A percentile compares a stretch with the other conserved stretches of the same genome.
phyloP scores from a whole-genome alignment of 2,329 filamentous ascomycete species.

The Calonectria honghensis region DNA sequence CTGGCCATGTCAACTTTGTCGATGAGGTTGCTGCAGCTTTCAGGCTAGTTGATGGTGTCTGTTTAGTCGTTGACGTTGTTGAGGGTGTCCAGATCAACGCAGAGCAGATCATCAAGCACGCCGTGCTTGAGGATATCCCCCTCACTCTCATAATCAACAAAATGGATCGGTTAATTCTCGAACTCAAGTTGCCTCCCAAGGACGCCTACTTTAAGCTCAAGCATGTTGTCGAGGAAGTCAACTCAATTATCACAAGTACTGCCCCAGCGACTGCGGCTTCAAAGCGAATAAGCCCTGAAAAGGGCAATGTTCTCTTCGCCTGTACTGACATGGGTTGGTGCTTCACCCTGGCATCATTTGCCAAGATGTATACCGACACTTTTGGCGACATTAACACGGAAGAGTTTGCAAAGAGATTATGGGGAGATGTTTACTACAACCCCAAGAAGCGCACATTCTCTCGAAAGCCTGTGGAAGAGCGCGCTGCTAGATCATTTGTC shows the following conservation, averaged over 20 bases:
- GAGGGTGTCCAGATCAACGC: constrained; percentile 99
- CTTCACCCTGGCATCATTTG: constrained; percentile 94
- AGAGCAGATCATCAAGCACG: constrained; percentile 97
- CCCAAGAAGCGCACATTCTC: constrained; percentile 93
- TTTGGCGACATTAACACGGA: constrained; percentile 87
- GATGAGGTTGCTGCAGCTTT: constrained; percentile 95
- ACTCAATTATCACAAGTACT: constrained; percentile 93
- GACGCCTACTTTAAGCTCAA: constrained; percentile 99
- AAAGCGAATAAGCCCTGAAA: constrained; percentile 92
- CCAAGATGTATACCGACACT: constrained; percentile 95
- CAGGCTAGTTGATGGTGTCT: constrained; percentile 92
- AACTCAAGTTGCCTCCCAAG: constrained; percentile 93
- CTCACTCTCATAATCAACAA: constrained; percentile 96
- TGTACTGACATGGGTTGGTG: constrained; percentile 97
- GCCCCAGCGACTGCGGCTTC: constrained; percentile 87
- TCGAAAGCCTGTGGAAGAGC: constrained; percentile 87
- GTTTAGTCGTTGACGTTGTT: constrained; percentile 95
- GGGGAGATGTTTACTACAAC: constrained; percentile 98
- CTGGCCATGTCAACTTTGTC: constrained; percentile 98
- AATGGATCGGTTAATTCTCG: constrained; percentile 94
- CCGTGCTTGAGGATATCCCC: constrained; percentile 91
- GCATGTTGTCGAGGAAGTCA: constrained; percentile 98
- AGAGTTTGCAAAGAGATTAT: constrained; percentile 90
- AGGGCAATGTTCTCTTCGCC: constrained; percentile 98
- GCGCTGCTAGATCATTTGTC: constrained; percentile 90